Evolutionary conservation across 2,329 filamentous ascomycete species (phyloP).

Genomic region (Penicillium sp.): DNA sequence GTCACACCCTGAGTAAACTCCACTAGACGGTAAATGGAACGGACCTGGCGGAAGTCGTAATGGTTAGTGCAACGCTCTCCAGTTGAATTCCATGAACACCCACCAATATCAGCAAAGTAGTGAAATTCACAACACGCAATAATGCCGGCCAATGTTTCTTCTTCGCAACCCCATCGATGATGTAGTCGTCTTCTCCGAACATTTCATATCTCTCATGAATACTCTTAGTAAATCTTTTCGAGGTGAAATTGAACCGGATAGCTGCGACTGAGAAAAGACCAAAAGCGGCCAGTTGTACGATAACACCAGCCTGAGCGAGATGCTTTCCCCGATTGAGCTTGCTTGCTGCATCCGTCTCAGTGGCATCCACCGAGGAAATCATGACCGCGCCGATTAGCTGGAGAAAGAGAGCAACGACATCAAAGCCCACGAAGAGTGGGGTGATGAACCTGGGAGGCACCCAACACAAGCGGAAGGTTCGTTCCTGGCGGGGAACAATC

Average conservation of each 20-base stretch:
- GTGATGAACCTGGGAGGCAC: constrained; percentile 44
- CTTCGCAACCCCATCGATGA: constrained; percentile 31
- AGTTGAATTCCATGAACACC: constrained; percentile 3
- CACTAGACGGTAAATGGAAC: constrained; percentile 56
- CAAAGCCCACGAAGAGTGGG: constrained; percentile 51
- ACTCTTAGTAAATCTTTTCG: constrained; percentile 43
- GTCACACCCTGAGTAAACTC: constrained; percentile 54
- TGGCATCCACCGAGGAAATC: constrained; percentile 44
- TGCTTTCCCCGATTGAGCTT: constrained; percentile 46
- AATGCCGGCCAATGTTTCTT: constrained; percentile 42
- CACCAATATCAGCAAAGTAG: constrained; percentile 41
- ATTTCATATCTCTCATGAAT: constrained; percentile 37
- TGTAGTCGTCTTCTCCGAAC: constrained; percentile 23
- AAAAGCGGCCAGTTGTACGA: constrained; percentile 54
- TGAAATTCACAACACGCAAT: constrained; percentile 40
- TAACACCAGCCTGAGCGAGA: constrained; percentile 50
- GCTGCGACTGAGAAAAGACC: constrained; percentile 56
- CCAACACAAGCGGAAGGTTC: constrained; percentile 47
- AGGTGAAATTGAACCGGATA: constrained; percentile 56
- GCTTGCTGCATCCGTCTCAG: constrained; percentile 28
- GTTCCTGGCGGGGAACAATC: constrained; percentile 42
- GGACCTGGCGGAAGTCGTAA: constrained; percentile 33
- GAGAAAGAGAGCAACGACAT: constrained; percentile 48
- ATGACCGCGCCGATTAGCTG: constrained; percentile 49
- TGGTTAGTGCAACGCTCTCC: not conserved